Evolutionary conservation across 208 protist genomes (phyloP).

Genomic region (Porcisia deanei): DNA sequence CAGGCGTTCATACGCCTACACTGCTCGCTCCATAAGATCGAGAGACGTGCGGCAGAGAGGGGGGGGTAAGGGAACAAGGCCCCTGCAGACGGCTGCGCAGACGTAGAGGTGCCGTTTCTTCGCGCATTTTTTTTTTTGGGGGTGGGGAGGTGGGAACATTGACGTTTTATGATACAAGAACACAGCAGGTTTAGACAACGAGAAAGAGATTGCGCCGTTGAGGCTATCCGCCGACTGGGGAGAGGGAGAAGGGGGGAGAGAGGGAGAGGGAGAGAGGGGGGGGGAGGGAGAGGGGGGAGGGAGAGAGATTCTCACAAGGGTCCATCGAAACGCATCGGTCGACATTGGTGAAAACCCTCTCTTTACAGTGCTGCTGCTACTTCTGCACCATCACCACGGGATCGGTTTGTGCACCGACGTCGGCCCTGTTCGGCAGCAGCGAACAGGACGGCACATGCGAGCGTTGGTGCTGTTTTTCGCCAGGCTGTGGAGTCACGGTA

Average conservation of each 20-base stretch:
- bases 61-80: background rate
- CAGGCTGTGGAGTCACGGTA: background rate
- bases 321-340: background rate
- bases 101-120: background rate
- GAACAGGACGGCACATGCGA: background rate
- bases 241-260: background rate
- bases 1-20: background rate
- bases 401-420: slow-evolving; percentile 64
- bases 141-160: too few species aligned
- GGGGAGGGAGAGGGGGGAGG: background rate
- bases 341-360: background rate
- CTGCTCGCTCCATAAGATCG: background rate
- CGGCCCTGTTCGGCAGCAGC: slow-evolving; percentile 17
- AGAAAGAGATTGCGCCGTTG: background rate
- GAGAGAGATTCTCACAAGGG: background rate
- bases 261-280: background rate
- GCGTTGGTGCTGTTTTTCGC: slow-evolving; percentile 4
- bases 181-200: too few species aligned
- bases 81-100: background rate
- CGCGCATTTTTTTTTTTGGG: background rate
- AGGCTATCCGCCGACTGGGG: background rate
- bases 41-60: background rate
- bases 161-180: too few species aligned
- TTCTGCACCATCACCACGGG: slow-evolving; percentile 59
- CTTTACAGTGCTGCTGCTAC: background rate